Conservation (phyloP, 2,329 filamentous ascomycete genomes). For the Clonostachys rosea region DNA sequence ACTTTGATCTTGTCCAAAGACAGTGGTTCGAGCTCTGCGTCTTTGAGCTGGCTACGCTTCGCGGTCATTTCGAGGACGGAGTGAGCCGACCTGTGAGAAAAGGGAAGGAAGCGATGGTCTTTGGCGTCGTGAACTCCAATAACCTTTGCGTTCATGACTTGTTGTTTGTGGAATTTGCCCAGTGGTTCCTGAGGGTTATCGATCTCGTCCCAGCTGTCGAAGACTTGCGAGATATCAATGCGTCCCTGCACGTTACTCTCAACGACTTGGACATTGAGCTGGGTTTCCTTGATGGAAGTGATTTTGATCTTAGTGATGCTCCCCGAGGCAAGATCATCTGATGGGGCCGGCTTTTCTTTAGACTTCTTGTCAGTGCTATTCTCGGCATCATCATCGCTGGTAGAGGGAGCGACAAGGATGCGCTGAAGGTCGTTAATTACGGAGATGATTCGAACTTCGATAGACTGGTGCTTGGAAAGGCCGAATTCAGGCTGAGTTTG, state of each 20-base stretch:
- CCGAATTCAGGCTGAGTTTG: constrained; percentile 71
- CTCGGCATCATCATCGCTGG: constrained; percentile 38
- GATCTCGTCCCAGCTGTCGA: constrained; percentile 85
- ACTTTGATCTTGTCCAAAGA: constrained; percentile 68
- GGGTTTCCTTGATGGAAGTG: constrained; percentile 82
- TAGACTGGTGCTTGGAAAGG: constrained; percentile 69
- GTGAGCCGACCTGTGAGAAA: constrained; percentile 79
- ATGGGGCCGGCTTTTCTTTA: constrained; percentile 29
- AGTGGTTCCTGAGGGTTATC: constrained; percentile 76
- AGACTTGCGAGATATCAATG: constrained; percentile 86
- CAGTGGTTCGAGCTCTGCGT: constrained; percentile 43
- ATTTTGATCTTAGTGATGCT: constrained; percentile 72
- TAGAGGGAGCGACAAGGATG: constrained; percentile 53
- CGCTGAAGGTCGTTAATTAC: constrained; percentile 67
- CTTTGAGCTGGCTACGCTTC: constrained; percentile 63
- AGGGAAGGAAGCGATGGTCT: constrained; percentile 86
- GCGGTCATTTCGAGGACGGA: constrained; percentile 84
- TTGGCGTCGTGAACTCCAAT: constrained; percentile 86
- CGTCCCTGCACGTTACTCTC: constrained; percentile 75
- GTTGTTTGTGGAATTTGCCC: constrained; percentile 63
- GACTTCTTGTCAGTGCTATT: constrained; percentile 30
- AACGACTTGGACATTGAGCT: constrained; percentile 84
- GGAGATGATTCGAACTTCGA: constrained; percentile 67
- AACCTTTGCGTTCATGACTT: constrained; percentile 69
- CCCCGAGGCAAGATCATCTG: constrained; percentile 72